Conservation (phyloP, 2,329 filamentous ascomycete genomes). For the Colletotrichum australisinense region DNA sequence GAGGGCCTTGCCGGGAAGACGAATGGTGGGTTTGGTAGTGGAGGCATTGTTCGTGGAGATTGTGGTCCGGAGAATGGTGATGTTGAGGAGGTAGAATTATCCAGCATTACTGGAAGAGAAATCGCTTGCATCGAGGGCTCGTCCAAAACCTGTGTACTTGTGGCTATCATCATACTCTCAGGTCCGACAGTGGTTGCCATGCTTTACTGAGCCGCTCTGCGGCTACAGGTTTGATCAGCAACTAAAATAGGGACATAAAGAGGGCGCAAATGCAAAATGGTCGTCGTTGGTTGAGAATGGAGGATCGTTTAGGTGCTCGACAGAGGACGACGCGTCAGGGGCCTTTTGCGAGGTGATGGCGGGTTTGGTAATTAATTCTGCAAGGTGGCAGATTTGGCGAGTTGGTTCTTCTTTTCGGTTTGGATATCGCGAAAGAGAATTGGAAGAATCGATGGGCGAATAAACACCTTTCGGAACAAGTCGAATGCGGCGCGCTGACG, state of each 20-base stretch:
- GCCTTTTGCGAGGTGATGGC: slow-evolving; percentile 12
- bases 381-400: slow-evolving; percentile 13
- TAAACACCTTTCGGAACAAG: slow-evolving; percentile 17
- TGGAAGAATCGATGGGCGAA: background rate
- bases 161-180: slow-evolving; percentile 46
- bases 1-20: slow-evolving; percentile 67
- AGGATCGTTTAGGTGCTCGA: slow-evolving; percentile 29
- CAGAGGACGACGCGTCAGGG: slow-evolving; percentile 14
- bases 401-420: background rate
- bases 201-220: slow-evolving; percentile 58
- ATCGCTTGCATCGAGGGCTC: slow-evolving; percentile 40
- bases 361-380: slow-evolving; percentile 27
- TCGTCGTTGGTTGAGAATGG: slow-evolving; percentile 2
- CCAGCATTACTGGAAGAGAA: slow-evolving; percentile 43
- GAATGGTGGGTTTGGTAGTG: slow-evolving; percentile 73
- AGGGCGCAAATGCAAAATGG: slow-evolving; percentile 37
- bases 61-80: slow-evolving; percentile 41
- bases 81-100: slow-evolving; percentile 40
- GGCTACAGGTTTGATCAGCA: slow-evolving; percentile 58
- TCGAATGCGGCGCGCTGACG: slow-evolving; percentile 29
- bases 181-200: slow-evolving; percentile 56
- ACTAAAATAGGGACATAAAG: slow-evolving; percentile 56
- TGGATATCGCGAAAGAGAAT: background rate
- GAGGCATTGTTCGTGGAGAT: slow-evolving; percentile 51
- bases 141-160: slow-evolving; percentile 30